Evolutionary conservation across 116 monocot genomes (phyloP), one percentile per base, ranked within the genome.

Genomic region (Thalassia testudinum): DNA sequence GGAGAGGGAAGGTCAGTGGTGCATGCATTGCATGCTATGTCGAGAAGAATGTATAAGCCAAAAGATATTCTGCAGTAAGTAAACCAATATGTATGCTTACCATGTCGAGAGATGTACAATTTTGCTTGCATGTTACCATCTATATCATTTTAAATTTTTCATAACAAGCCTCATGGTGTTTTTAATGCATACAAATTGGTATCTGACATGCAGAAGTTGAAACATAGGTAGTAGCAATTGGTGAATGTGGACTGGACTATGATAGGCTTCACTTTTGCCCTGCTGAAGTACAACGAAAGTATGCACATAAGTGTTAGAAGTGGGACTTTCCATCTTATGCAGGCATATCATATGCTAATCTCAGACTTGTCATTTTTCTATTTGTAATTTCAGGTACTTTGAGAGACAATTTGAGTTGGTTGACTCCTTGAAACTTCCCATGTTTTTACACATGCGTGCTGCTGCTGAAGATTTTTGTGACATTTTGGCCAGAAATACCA

Each of bases 391-490:
- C 64, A 97, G 97, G 79, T 97, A 97, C 59, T 97, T 97, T 54
- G 72, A 75, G 60, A 88, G 70, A 61, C 97, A 99, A 70, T 99
- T 99, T 80, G 79, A 86, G 52, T 71, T 99, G 63, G 97, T 90
- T 49, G 77, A 85, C 69, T 37, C 58, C 44, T 58, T 89, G 68
- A 75, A 85, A 62, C 61, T 99, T 38, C 97, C 97, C 42, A 99
- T 99, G 97, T 99, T 99, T 76, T 71, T 99, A 26, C 97, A 99
- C 60, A 99, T 99, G 97, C 89, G 97, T 38, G 97, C 90, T 66
- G 85, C 97, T 65, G 68, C 71, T 73, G 78, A 73, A 65, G 97
- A 99, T 65, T 99, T 99, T 50, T 89, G 82, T 65, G 67, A 78
- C 52, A 99, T 99, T 61, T 68, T 99, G 17, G 42, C 65, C 30